Base-by-base conservation (phyloP, 192 early-diverging fungal genomes). In the Funneliformis mosseae region DNA sequence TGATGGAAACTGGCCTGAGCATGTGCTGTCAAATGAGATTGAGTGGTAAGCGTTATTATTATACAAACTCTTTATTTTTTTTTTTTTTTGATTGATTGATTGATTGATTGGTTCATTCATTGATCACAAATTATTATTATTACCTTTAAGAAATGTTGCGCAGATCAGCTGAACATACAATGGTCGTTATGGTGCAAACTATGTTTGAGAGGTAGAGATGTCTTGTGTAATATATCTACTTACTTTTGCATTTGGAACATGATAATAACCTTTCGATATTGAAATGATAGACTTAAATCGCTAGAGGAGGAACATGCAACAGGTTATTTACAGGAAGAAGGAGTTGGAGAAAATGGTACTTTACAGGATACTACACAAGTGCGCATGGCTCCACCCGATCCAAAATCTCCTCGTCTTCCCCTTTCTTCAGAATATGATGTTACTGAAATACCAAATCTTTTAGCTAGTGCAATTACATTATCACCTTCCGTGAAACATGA, bases 1-100 rank as follows among this genome's bases (percentile, higher is more conserved):
- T 98, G 90, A 95, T 98, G 84, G 98, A 99, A 88, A 96, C 96
- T 25, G 96, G 94, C 18, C 91, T 99, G 73, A 96, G 95, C 82
- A 97, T 99, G 95, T 95, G 95, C 83, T 98, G 97, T 83, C 97
- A 97, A 87, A 92, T 93, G 80, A 86, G 96, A 63, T 82, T 97
- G 23, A 96, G 93, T 83, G 96, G 88, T 89, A 89, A 27, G 78
- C n/a, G n/a, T n/a, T n/a, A n/a, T n/a, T n/a, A n/a, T n/a, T n/a
- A n/a, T n/a, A n/a, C n/a, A n/a, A n/a, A n/a, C n/a, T n/a, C n/a
- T n/a, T n/a, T n/a, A n/a, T n/a, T n/a, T n/a, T n/a, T n/a, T n/a
- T n/a, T n/a, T 4, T 64, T 21, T 3, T 42, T 48, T 81, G n/a
- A 48, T 28, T 69, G 21, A 14, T 7, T 70, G 0, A 59, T 1